Conservation (phyloP, 345 rosid genomes). For the Bruguiera gymnorhiza region DNA sequence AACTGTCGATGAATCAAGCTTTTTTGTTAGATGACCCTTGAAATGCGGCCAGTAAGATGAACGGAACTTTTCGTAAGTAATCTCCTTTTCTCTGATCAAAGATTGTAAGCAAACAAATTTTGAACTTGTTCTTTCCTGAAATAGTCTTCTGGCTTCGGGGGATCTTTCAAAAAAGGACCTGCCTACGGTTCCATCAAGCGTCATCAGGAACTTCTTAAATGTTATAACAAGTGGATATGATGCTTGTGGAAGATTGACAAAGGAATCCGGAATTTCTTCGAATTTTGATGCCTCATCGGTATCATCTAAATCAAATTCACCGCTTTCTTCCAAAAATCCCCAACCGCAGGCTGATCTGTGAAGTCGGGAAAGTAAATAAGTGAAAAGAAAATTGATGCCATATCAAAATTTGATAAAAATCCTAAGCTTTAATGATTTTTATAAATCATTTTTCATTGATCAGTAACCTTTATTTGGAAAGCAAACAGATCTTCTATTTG, state of each 20-base stretch:
- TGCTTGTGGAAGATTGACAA: conserved; percentile 28
- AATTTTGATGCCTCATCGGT: conserved; percentile 34
- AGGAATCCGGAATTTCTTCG: conserved; percentile 42
- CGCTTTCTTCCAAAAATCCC: conserved; percentile 16
- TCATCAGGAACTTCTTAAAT: conserved; percentile 49
- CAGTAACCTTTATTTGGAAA: too few species aligned
- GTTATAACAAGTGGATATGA: conserved; percentile 52
- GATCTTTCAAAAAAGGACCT: conserved; percentile 47
- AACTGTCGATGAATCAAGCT: conserved; percentile 44
- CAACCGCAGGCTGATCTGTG: conserved; percentile 39
- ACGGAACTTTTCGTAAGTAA: conserved; percentile 43
- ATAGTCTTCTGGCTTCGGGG: conserved; percentile 28
- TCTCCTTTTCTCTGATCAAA: conserved; percentile 42
- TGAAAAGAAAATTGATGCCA: neutral
- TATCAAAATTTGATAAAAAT: too few species aligned
- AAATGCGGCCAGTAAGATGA: conserved; percentile 53
- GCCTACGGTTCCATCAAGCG: conserved; percentile 55
- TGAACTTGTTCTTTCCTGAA: conserved; percentile 14
- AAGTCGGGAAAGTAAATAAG: neutral
- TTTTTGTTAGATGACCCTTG: conserved; percentile 29
- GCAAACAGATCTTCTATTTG: too few species aligned
- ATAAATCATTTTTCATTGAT: too few species aligned
- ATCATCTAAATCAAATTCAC: conserved; percentile 24
- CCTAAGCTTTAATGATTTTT: too few species aligned
- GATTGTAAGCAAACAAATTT: conserved; percentile 24